A percentile compares a stretch with the other conserved stretches of the same genome.
These are phyloP conservation scores for Leccinum variicolor DNA, from an alignment of 768 basidiomycete genomes.

Conservation along the genomic window DNA sequence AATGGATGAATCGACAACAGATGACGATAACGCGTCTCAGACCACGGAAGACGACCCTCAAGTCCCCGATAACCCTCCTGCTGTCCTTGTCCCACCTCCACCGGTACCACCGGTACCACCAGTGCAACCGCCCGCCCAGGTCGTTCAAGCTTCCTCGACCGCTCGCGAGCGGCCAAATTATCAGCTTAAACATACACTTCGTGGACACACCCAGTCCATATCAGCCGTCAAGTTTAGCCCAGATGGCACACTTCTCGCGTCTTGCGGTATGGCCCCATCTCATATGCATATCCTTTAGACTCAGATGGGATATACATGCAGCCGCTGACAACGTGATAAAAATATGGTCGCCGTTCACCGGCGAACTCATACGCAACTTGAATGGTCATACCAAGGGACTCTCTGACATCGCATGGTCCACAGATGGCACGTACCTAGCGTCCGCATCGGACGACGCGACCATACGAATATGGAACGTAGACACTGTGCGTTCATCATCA, in stretches of 20 bases:
- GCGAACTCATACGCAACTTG: slow-evolving; percentile 71
- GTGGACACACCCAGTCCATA: slow-evolving; percentile 79
- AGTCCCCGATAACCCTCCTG: slow-evolving; percentile 57
- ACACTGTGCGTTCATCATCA: slow-evolving; percentile 50
- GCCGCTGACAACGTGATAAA: slow-evolving; percentile 78
- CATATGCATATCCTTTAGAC: background rate
- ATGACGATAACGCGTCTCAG: slow-evolving; percentile 70
- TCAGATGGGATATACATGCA: slow-evolving; percentile 24
- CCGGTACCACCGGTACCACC: slow-evolving; percentile 21
- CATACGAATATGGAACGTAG: slow-evolving; percentile 86
- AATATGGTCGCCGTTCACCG: slow-evolving; percentile 80
- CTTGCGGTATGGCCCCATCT: slow-evolving; percentile 66
- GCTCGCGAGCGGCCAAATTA: slow-evolving; percentile 56
- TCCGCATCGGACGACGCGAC: slow-evolving; percentile 93
- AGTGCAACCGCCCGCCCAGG: slow-evolving; percentile 30
- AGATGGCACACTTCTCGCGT: slow-evolving; percentile 80
- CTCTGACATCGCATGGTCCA: slow-evolving; percentile 87
- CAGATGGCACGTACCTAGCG: slow-evolving; percentile 77
- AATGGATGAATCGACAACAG: slow-evolving; percentile 46
- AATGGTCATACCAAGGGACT: slow-evolving; percentile 78
- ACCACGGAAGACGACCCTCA: slow-evolving; percentile 85
- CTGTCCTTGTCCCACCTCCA: slow-evolving; percentile 36
- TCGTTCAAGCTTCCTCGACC: slow-evolving; percentile 37
- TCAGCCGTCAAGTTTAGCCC: slow-evolving; percentile 92
- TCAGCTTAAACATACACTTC: slow-evolving; percentile 59